A percentile compares a stretch with the other conserved stretches of the same genome.
phyloP scores from a whole-genome alignment of 495 filamentous ascomycete species.

The Trichoderma asperelloides region DNA sequence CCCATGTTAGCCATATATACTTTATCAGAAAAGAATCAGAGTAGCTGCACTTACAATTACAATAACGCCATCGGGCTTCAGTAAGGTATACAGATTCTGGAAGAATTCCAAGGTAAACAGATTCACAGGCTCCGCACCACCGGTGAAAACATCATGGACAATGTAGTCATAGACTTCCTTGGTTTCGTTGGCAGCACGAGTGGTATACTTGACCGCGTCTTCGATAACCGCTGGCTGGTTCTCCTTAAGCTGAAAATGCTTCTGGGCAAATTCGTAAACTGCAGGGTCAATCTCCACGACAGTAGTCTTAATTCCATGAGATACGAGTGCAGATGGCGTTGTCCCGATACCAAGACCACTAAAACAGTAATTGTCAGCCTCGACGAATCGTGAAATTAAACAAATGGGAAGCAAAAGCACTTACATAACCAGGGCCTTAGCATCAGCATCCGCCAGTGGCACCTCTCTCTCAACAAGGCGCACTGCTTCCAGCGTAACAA shows the following conservation, averaged over 20 bases:
- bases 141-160: slow-evolving; percentile 97
- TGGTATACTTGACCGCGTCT: slow-evolving; percentile 71
- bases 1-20: slow-evolving; percentile 11
- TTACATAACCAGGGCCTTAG: slow-evolving; percentile 78
- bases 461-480: slow-evolving; percentile 58
- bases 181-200: slow-evolving; percentile 30
- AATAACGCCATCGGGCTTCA: slow-evolving; percentile 72
- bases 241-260: slow-evolving; percentile 71
- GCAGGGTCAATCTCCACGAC: slow-evolving; percentile 90
- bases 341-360: slow-evolving; percentile 92
- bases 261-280: slow-evolving; percentile 68
- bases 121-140: slow-evolving; percentile 79
- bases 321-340: slow-evolving; percentile 73
- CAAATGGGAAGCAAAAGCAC: slow-evolving; percentile 17
- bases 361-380: not conserved
- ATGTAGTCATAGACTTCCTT: slow-evolving; percentile 73
- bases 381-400: slow-evolving; percentile 1
- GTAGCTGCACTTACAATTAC: slow-evolving; percentile 60
- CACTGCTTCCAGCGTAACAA: slow-evolving; percentile 86
- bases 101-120: slow-evolving; percentile 87
- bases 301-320: slow-evolving; percentile 84
- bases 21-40: not conserved
- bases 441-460: slow-evolving; percentile 48
- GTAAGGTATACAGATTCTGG: slow-evolving; percentile 51
- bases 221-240: slow-evolving; percentile 76